phyloP scores from a whole-genome alignment of 2,329 filamentous ascomycete genomes.

The Leptographium flavum region DNA sequence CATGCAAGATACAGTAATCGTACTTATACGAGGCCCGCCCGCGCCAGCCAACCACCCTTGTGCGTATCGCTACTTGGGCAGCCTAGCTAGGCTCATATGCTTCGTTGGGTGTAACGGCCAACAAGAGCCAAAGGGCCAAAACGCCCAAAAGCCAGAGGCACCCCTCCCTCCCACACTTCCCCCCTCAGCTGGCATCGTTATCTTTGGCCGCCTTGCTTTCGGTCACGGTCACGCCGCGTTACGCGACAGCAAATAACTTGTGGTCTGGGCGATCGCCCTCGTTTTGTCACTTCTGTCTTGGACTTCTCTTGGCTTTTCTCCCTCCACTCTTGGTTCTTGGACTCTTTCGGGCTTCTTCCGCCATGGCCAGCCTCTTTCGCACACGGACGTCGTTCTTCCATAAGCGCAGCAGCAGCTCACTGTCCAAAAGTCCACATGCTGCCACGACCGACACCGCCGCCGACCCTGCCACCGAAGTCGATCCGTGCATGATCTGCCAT shows the following conservation, averaged over 20 bases:
- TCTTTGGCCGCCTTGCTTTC: background rate
- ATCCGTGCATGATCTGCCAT: constrained; percentile 28
- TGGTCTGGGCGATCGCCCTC: too few species aligned
- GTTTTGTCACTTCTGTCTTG: background rate
- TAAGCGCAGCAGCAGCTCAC: background rate
- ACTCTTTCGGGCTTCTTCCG: background rate
- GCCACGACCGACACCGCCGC: too few species aligned
- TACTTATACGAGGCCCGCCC: too few species aligned
- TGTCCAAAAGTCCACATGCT: too few species aligned
- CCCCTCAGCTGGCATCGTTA: background rate
- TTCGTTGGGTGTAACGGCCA: too few species aligned
- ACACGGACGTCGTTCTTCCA: background rate
- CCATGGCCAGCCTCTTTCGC: background rate
- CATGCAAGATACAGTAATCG: too few species aligned
- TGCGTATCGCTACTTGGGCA: too few species aligned
- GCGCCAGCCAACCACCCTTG: too few species aligned
- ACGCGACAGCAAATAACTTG: background rate
- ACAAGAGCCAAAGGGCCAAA: too few species aligned
- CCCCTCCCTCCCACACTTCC: background rate
- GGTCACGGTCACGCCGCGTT: background rate
- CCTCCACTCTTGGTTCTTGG: background rate
- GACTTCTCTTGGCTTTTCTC: background rate
- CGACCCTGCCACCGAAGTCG: background rate
- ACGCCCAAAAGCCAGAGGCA: too few species aligned
- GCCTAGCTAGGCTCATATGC: too few species aligned